These are phyloP conservation scores for Ascochyta clinopodiicola DNA, from an alignment of 2,329 filamentous ascomycete genomes.

Conservation along the genomic window DNA sequence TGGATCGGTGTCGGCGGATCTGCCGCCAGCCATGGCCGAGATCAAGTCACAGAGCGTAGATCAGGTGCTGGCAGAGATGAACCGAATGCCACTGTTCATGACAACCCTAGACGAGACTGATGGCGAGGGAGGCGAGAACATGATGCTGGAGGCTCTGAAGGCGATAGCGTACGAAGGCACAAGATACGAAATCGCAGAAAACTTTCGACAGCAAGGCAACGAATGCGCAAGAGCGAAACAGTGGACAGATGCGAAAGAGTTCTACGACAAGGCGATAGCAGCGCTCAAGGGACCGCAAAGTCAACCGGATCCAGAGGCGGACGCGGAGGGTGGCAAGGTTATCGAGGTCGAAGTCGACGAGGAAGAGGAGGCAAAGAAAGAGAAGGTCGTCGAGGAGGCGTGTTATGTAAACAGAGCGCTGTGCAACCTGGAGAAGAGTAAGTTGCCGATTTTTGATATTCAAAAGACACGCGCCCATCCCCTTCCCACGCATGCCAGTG, in stretches of 20 bases:
- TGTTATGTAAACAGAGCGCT: slow-evolving; percentile 87
- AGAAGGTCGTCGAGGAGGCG: slow-evolving; percentile 72
- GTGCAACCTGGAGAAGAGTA: slow-evolving; percentile 83
- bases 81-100: slow-evolving; percentile 90
- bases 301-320: slow-evolving; percentile 45
- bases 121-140: slow-evolving; percentile 73
- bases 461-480: neutral
- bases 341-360: slow-evolving; percentile 61
- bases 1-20: slow-evolving; percentile 44
- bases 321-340: slow-evolving; percentile 48
- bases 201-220: slow-evolving; percentile 92
- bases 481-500: neutral
- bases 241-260: slow-evolving; percentile 86
- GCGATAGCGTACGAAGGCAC: slow-evolving; percentile 94
- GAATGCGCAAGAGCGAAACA: slow-evolving; percentile 77
- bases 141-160: slow-evolving; percentile 83
- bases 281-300: slow-evolving; percentile 69
- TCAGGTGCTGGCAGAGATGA: slow-evolving; percentile 69
- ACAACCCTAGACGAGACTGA: slow-evolving; percentile 75
- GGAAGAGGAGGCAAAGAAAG: slow-evolving; percentile 65
- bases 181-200: slow-evolving; percentile 77
- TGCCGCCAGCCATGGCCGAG: slow-evolving; percentile 66
- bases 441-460: slow-evolving; percentile 26
- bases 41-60: slow-evolving; percentile 63
- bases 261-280: slow-evolving; percentile 85